These are phyloP conservation scores for Scutellaria barbata DNA, from an alignment of 257 asterid genomes.

Conservation along the genomic window DNA sequence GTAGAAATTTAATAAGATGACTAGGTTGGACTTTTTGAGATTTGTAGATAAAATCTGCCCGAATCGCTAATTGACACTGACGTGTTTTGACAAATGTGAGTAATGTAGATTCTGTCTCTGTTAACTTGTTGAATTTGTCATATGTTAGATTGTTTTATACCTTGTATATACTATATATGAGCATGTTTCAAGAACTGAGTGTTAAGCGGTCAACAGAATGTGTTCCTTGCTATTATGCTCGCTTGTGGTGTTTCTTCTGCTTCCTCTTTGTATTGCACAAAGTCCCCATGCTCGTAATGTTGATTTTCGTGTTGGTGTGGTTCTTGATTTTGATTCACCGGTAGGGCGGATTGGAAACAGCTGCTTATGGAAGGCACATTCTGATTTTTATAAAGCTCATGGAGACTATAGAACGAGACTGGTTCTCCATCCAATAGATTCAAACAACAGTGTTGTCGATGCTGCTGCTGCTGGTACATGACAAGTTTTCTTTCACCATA, in stretches of 20 bases:
- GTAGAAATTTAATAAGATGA: not conserved
- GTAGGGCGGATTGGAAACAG: constrained; percentile 51
- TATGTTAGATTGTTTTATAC: not conserved
- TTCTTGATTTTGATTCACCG: constrained; percentile 41
- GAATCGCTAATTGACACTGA: not conserved
- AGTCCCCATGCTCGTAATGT: not conserved
- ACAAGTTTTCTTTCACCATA: not conserved
- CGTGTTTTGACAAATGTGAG: no score
- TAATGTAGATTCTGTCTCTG: no score
- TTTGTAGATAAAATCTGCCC: not conserved
- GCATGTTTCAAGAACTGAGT: constrained; percentile 9
- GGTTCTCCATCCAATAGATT: constrained; percentile 45
- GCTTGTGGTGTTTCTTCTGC: constrained; percentile 19
- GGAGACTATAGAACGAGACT: constrained; percentile 42
- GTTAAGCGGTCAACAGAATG: constrained; percentile 21
- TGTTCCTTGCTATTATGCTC: not conserved
- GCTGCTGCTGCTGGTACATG: constrained; percentile 58
- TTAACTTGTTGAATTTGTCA: no score
- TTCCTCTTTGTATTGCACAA: constrained; percentile 23
- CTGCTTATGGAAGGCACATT: constrained; percentile 45
- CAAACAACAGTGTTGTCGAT: constrained; percentile 44
- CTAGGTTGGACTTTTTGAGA: not conserved
- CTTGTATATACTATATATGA: not conserved
- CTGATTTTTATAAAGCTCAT: constrained; percentile 46
- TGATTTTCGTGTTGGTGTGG: constrained; percentile 38